A percentile compares a stretch with the other conserved stretches of the same genome.
Evolutionary conservation across 257 asterid species (phyloP).

Genomic region (Solanum sparsipilum): DNA sequence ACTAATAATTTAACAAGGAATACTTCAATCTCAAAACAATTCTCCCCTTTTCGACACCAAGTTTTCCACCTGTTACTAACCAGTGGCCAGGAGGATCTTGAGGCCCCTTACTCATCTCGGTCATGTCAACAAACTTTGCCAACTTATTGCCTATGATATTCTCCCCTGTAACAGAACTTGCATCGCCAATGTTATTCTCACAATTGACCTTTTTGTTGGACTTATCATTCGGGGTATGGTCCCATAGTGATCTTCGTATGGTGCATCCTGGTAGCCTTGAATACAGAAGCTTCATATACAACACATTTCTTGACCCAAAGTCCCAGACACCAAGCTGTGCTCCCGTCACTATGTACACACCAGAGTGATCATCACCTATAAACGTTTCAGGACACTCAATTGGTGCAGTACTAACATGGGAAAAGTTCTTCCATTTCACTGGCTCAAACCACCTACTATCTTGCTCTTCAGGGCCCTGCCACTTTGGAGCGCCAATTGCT

Average conservation of each 20-base stretch:
- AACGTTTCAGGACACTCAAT: slow-evolving; percentile 62
- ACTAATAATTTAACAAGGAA: slow-evolving; percentile 11
- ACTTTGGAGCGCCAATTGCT: slow-evolving; percentile 80
- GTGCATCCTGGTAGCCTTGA: slow-evolving; percentile 75
- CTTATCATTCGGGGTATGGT: slow-evolving; percentile 43
- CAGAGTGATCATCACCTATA: slow-evolving; percentile 38
- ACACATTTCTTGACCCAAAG: slow-evolving; percentile 69
- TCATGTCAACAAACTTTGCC: slow-evolving; percentile 60
- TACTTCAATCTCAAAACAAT: slow-evolving; percentile 68
- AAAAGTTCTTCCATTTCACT: slow-evolving; percentile 75
- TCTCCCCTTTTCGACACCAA: slow-evolving; percentile 70
- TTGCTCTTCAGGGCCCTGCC: slow-evolving; percentile 94
- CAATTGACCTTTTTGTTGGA: slow-evolving; percentile 6
- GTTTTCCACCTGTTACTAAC: slow-evolving; percentile 87
- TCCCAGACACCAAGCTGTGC: slow-evolving; percentile 93
- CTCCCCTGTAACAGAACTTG: slow-evolving; percentile 33
- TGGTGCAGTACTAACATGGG: slow-evolving; percentile 79
- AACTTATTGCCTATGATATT: slow-evolving; percentile 40
- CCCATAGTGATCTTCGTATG: slow-evolving; percentile 62
- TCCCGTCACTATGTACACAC: slow-evolving; percentile 59
- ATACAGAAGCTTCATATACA: slow-evolving; percentile 61
- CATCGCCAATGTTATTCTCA: slow-evolving; percentile 13
- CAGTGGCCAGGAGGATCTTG: slow-evolving; percentile 77
- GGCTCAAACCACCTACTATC: slow-evolving; percentile 91
- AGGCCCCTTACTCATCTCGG: slow-evolving; percentile 65